Evolutionary conservation across 2,329 filamentous ascomycete species (phyloP).

Genomic region (Aureobasidium leucospermi): DNA sequence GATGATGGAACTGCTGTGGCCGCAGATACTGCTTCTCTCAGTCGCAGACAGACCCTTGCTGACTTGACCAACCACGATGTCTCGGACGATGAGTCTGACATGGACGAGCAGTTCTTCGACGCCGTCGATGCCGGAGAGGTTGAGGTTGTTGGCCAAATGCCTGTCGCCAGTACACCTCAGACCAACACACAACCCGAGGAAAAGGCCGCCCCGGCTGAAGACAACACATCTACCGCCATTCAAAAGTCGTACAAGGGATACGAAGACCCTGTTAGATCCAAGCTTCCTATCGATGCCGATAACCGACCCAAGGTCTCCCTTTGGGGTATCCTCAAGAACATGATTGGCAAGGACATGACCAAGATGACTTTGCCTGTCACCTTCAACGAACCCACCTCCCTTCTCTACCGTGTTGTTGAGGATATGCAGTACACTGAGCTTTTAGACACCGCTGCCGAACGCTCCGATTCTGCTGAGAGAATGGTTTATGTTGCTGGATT

Average conservation of each 20-base stretch:
- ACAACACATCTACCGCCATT: conserved; percentile 53
- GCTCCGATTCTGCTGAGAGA: conserved; percentile 79
- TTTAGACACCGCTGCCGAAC: conserved; percentile 78
- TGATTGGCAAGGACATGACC: conserved; percentile 99
- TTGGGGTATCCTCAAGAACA: conserved; percentile 96
- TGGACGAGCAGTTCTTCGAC: conserved; percentile 93
- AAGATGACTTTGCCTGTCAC: conserved; percentile 98
- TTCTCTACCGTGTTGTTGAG: conserved; percentile 89
- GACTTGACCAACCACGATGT: conserved; percentile 58
- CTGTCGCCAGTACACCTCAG: conserved; percentile 37
- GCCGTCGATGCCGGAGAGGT: conserved; percentile 91
- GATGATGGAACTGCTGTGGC: conserved; percentile 13
- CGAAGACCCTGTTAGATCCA: conserved; percentile 74
- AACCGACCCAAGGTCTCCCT: conserved; percentile 89
- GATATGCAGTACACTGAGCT: conserved; percentile 98
- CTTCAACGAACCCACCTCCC: conserved; percentile 95
- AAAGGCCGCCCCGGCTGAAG: conserved; percentile 17
- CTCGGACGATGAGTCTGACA: conserved; percentile 75
- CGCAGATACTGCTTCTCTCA: conserved; percentile 19
- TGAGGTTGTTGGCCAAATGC: conserved; percentile 64
- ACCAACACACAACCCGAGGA: conserved; percentile 13
- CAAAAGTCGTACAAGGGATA: conserved; percentile 78
- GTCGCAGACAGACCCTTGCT: conserved; percentile 60
- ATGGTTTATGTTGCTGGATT: conserved; percentile 94
- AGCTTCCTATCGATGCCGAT: conserved; percentile 83